A percentile compares a stretch with the other conserved stretches of the same genome.
Conservation (phyloP, 2,329 filamentous ascomycete genomes). For the Pseudocercospora cruenta region DNA sequence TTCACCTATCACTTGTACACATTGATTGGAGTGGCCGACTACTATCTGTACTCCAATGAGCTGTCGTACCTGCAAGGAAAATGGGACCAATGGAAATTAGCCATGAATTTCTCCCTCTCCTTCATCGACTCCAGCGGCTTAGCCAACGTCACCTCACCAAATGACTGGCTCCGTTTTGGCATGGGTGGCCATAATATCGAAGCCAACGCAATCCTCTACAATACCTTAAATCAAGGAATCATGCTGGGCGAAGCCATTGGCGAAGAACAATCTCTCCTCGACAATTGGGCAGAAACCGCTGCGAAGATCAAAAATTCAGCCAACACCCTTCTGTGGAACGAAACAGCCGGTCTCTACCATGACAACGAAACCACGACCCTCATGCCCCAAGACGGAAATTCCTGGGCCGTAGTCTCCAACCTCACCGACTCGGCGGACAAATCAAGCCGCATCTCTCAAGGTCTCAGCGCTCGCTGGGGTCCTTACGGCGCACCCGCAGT, state of each 20-base stretch:
- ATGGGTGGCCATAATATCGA: slow-evolving; percentile 56
- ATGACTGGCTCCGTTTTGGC: slow-evolving; percentile 55
- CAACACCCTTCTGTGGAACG: slow-evolving; percentile 45
- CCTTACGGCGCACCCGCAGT: slow-evolving; percentile 52
- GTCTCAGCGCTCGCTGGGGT: slow-evolving; percentile 44
- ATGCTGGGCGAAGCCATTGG: slow-evolving; percentile 54
- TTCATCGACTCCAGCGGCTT: slow-evolving; percentile 50
- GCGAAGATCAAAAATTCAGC: slow-evolving; percentile 54
- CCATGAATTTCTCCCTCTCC: slow-evolving; percentile 47
- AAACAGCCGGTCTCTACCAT: slow-evolving; percentile 39
- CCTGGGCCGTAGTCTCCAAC: slow-evolving; percentile 47
- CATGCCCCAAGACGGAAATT: slow-evolving; percentile 52
- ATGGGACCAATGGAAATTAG: slow-evolving; percentile 52
- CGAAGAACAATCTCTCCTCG: slow-evolving; percentile 45
- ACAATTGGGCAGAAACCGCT: slow-evolving; percentile 43
- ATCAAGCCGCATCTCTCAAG: slow-evolving; percentile 38
- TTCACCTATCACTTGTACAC: slow-evolving; percentile 62
- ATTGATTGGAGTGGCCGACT: slow-evolving; percentile 51
- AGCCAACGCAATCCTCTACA: slow-evolving; percentile 52
- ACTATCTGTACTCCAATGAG: slow-evolving; percentile 46
- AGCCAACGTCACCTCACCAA: slow-evolving; percentile 50
- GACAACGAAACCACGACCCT: slow-evolving; percentile 46
- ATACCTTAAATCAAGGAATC: slow-evolving; percentile 58
- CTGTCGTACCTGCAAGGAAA: slow-evolving; percentile 44
- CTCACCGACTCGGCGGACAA: slow-evolving; percentile 40